phyloP scores from a whole-genome alignment of 352 stramenopile genomes.

The Globisporangium canariense region DNA sequence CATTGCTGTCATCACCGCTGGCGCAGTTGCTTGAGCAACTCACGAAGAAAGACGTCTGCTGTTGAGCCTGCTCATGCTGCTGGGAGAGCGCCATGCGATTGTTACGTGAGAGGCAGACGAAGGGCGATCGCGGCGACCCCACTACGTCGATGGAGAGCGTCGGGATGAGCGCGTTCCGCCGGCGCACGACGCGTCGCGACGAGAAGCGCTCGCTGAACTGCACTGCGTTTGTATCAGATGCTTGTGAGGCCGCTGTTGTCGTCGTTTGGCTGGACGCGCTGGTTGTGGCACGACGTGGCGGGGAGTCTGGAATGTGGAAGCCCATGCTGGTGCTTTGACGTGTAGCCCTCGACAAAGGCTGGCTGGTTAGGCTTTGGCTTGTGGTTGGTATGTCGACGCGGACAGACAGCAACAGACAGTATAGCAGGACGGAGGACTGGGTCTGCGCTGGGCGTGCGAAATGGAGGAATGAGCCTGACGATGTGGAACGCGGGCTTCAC shows the following conservation, averaged over 20 bases:
- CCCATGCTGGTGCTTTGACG: constrained; percentile 32
- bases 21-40: background rate
- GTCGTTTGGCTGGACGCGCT: constrained; percentile 20
- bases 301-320: constrained; percentile 65
- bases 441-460: background rate
- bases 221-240: background rate
- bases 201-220: constrained; percentile 13
- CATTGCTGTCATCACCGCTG: background rate
- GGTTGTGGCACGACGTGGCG: constrained; percentile 9
- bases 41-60: constrained; percentile 1
- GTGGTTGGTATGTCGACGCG: background rate
- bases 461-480: background rate
- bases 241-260: too few relatives aligned
- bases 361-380: background rate
- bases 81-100: constrained; percentile 28
- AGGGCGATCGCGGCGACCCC: constrained; percentile 39
- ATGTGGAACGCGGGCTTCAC: background rate
- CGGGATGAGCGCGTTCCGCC: constrained; percentile 61
- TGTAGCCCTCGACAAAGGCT: background rate
- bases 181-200: constrained; percentile 21
- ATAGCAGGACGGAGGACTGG: too few relatives aligned
- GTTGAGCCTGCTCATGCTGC: constrained; percentile 29
- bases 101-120: constrained; percentile 33
- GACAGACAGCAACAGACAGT: background rate
- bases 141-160: constrained; percentile 40